Conservation (phyloP, 306 rosid genomes). For the Gynostemma pentaphyllum region DNA sequence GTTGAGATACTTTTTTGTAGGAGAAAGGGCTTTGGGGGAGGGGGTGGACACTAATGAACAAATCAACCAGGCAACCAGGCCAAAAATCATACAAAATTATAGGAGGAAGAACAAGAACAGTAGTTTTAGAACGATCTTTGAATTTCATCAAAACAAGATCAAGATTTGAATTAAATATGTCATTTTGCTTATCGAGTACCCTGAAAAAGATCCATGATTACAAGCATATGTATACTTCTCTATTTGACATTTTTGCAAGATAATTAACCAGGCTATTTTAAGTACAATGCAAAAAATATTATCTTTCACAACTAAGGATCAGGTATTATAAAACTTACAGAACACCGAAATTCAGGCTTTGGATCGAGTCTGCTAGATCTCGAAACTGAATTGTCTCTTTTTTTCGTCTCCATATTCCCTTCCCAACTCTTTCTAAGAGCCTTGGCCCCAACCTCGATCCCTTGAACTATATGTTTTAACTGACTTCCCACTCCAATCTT, state of each 20-base stretch:
- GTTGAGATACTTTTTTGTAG: neutral
- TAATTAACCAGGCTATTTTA: neutral
- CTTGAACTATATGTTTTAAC: slow-evolving; percentile 56
- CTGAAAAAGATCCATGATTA: neutral
- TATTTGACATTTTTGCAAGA: neutral
- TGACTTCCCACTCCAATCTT: slow-evolving; percentile 40
- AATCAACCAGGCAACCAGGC: neutral
- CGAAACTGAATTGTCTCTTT: slow-evolving; percentile 45
- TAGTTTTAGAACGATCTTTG: neutral
- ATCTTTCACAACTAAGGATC: neutral
- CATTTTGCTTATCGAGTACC: neutral
- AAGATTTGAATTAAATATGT: neutral
- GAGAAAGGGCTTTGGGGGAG: neutral
- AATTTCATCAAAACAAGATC: neutral
- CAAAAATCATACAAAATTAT: neutral
- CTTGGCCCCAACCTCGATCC: slow-evolving; percentile 87
- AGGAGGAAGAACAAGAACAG: neutral
- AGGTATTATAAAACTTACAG: slow-evolving; percentile 43
- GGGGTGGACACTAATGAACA: neutral
- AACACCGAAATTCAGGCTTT: slow-evolving; percentile 42
- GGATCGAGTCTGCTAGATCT: slow-evolving; percentile 48
- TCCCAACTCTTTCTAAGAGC: slow-evolving; percentile 97
- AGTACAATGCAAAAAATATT: slow-evolving; percentile 8
- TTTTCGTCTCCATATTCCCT: slow-evolving; percentile 74
- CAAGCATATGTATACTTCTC: neutral